phyloP scores from a whole-genome alignment of 140 eudicot genomes.

The Oenanthe javanica region DNA sequence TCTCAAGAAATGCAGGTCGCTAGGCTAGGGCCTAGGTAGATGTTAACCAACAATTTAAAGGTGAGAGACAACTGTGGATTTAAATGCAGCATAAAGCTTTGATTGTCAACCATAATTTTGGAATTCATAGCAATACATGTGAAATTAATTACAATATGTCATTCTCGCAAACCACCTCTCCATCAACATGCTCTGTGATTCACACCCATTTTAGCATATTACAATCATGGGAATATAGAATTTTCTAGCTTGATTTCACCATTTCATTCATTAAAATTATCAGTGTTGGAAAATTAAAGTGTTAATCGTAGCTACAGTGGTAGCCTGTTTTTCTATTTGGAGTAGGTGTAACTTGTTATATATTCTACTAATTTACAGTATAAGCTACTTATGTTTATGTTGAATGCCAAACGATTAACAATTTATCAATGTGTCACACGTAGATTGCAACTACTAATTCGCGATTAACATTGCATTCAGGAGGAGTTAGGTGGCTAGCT shows the following conservation, averaged over 20 bases:
- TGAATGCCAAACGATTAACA: too few species aligned
- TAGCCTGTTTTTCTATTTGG: neutral
- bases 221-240: neutral
- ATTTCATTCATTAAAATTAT: neutral
- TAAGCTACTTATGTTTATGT: too few species aligned
- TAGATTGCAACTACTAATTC: too few species aligned
- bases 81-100: neutral
- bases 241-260: neutral
- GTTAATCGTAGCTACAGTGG: neutral
- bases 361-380: too few species aligned
- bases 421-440: too few species aligned
- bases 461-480: too few species aligned
- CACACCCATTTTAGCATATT: neutral
- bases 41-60: neutral
- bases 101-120: neutral
- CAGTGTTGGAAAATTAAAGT: neutral
- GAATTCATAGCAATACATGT: neutral
- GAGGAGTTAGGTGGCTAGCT: too few species aligned
- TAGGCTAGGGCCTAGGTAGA: neutral
- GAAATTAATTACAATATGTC: neutral
- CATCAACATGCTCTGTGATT: neutral
- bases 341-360: neutral
- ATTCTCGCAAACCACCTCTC: neutral
- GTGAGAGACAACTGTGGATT: neutral
- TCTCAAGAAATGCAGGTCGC: neutral